Base-by-base conservation (phyloP, 225 moss, liverwort and hornwort species). In the Rhytidiadelphus loreus region DNA sequence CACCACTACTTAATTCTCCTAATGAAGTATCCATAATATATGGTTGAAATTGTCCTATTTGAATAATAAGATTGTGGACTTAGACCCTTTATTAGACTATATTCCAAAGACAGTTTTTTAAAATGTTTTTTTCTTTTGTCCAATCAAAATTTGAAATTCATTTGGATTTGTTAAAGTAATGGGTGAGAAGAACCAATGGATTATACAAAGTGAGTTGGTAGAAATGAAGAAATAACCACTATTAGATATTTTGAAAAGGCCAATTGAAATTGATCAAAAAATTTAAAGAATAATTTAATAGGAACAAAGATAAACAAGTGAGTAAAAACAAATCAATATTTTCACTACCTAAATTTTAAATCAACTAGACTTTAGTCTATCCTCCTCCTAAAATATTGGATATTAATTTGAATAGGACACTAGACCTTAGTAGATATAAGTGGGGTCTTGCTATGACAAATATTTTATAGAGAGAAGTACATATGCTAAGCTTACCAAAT, bases 351-450 rank as follows among this genome's bases (percentile, higher is more conserved):
- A 21, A 6, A 66, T 66, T 66, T 6, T 37, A 66, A 20, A 37
- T 37, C 2, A 11, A 5, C 2, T 1, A 66, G 3, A n/a, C 6
- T 66, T 37, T 37, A 21, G 12, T 12, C 48, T 0, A 11, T 4
- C n/a, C 2, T 63, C 32, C 2, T 68, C 4, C 12, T 22, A 22
- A 12, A n/a, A n/a, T n/a, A 66, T n/a, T 37, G 12, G 21, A 66
- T n/a, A 22, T 66, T n/a, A 66, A 21, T n/a, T 66, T 22, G 4
- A n/a, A 22, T 22, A n/a, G 22, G 12, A n/a, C 7, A n/a, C 4
- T 39, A 68, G 7, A 23, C 4, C 0, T n/a, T 68, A 68, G 23
- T 1, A 22, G 0, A 68, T n/a, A 68, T 5, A 35, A 2, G 7
- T n/a, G 7, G 12, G n/a, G 6, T 0, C 68, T 22, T n/a, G 4